A percentile compares a stretch with the other conserved stretches of the same genome.
phyloP scores from a whole-genome alignment of 169 alveolate genomes.

The Eimeria maxima region DNA sequence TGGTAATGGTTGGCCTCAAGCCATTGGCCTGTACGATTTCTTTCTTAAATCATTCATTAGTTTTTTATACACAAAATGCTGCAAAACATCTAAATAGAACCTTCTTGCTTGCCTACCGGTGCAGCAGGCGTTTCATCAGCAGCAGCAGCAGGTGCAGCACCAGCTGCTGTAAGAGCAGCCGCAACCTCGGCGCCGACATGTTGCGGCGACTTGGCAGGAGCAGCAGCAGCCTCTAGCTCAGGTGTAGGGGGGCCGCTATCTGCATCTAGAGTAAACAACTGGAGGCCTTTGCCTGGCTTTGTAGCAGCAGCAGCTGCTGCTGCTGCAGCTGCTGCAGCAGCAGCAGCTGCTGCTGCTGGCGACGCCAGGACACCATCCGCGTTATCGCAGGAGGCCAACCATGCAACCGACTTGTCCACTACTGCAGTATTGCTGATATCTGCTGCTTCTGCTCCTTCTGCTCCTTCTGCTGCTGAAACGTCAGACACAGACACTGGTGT shows the following conservation, averaged over 20 bases:
- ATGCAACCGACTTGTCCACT: background rate
- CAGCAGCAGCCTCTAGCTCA: constrained; percentile 2
- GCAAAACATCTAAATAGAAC: background rate
- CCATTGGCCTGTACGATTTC: no score
- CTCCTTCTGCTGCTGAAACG: background rate
- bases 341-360: constrained; percentile 40
- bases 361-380: background rate
- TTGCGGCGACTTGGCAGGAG: background rate
- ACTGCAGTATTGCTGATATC: background rate
- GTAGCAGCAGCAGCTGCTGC: constrained; percentile 29
- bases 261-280: constrained; percentile 16
- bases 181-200: background rate
- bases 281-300: background rate
- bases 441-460: background rate
- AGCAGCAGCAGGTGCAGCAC: background rate
- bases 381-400: background rate
- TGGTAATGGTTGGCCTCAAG: no score
- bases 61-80: background rate
- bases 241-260: constrained; percentile 69
- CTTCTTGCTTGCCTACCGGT: background rate
- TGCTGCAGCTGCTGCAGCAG: background rate
- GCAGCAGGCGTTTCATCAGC: background rate
- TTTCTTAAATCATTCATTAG: no score
- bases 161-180: background rate
- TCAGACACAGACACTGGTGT: background rate